A percentile compares a stretch with the other conserved stretches of the same genome.
These are phyloP conservation scores for Quercus robur DNA, from an alignment of 306 rosid genomes.

Conservation along the genomic window DNA sequence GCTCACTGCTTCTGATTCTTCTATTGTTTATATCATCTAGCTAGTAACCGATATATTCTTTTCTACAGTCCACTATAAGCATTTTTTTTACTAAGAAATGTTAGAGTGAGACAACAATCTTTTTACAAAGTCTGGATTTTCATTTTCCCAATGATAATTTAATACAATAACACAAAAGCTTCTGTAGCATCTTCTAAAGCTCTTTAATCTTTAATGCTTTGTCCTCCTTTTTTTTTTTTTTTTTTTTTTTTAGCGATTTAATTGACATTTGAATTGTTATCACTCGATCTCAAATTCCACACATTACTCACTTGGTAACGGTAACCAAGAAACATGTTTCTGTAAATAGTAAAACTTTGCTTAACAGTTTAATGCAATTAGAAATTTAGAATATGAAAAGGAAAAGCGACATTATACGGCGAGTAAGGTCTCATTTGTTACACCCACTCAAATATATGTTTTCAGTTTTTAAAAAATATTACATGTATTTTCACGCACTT, in stretches of 20 bases:
- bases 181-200: slow-evolving; percentile 2
- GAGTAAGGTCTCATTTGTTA: accelerated
- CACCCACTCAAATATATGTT: too few species aligned
- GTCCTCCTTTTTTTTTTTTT: background rate
- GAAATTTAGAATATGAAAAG: background rate
- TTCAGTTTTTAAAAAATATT: too few species aligned
- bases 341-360: background rate
- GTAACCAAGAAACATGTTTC: slow-evolving; percentile 6
- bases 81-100: background rate
- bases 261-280: background rate
- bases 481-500: accelerated
- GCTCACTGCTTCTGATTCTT: background rate
- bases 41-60: slow-evolving; percentile 3
- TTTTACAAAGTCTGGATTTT: slow-evolving; percentile 1
- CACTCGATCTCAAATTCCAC: background rate
- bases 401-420: background rate
- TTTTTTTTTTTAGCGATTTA: too few species aligned
- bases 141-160: slow-evolving; percentile 9
- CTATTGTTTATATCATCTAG: background rate
- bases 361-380: background rate
- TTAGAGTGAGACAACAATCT: background rate
- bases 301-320: slow-evolving; percentile 11
- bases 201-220: slow-evolving; percentile 11
- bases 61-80: slow-evolving; percentile 28
- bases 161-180: slow-evolving; percentile 9